Percentiles rank a stretch among this genome's conserved stretches.
Evolutionary conservation across 176 grass and related monocot species (phyloP).

Genomic region (Paspalum notatum): DNA sequence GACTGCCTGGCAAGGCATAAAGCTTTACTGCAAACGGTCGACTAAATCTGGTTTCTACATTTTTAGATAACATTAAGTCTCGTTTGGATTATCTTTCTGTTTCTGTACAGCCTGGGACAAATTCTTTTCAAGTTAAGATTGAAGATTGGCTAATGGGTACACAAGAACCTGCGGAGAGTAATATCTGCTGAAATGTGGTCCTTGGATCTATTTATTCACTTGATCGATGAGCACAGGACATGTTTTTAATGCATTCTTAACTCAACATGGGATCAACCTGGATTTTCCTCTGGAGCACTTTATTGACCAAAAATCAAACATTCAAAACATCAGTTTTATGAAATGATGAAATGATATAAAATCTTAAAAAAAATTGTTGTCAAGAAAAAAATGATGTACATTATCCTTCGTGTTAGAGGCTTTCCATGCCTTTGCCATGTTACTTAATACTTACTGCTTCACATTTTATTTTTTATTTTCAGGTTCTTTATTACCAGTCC

Average conservation of each 20-base stretch:
- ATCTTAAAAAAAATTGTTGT: neutral
- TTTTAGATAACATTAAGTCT: slow-evolving; percentile 5
- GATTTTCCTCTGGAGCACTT: slow-evolving; percentile 36
- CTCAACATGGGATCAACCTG: slow-evolving; percentile 34
- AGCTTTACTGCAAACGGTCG: neutral
- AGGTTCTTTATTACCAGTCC: slow-evolving; percentile 95
- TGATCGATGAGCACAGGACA: slow-evolving; percentile 40
- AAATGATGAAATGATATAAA: neutral
- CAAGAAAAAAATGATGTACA: neutral
- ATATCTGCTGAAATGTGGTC: slow-evolving; percentile 56
- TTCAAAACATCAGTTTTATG: slow-evolving; percentile 8
- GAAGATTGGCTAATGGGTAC: slow-evolving; percentile 11
- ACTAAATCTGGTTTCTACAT: slow-evolving; percentile 22
- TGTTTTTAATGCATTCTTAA: slow-evolving; percentile 49
- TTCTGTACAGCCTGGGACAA: slow-evolving; percentile 47
- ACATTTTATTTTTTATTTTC: slow-evolving; percentile 36
- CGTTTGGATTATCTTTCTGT: slow-evolving; percentile 22
- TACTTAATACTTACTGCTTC: slow-evolving; percentile 31
- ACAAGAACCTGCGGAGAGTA: slow-evolving; percentile 27
- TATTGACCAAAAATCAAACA: neutral
- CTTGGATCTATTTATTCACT: slow-evolving; percentile 48
- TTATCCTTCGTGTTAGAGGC: neutral
- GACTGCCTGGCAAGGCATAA: neutral
- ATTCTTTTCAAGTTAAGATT: slow-evolving; percentile 31
- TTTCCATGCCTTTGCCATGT: slow-evolving; percentile 26